Conservation (phyloP, 768 basidiomycete genomes). For the Pleurotus tuber-regium region DNA sequence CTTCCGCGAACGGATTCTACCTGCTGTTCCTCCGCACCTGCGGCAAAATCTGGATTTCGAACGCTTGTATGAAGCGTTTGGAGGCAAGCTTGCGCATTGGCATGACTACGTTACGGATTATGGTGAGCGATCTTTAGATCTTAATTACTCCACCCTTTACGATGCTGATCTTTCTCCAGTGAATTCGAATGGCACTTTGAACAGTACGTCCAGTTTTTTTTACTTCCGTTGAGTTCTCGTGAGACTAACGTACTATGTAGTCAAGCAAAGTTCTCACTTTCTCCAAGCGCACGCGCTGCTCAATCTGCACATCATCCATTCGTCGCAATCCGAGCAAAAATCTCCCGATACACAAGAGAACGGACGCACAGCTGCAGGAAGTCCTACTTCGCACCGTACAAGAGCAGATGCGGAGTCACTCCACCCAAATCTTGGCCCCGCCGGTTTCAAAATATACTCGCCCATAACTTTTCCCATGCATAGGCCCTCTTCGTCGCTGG, state of each 20-base stretch:
- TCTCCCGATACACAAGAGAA: slow-evolving; percentile 30
- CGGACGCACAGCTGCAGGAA: slow-evolving; percentile 26
- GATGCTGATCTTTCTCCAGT: slow-evolving; percentile 36
- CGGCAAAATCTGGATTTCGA: slow-evolving; percentile 63
- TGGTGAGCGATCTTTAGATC: slow-evolving; percentile 33
- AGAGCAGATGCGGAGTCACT: slow-evolving; percentile 40
- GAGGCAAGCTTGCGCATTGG: slow-evolving; percentile 84
- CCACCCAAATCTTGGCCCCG: slow-evolving; percentile 57
- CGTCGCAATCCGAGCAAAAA: slow-evolving; percentile 48
- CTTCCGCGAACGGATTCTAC: slow-evolving; percentile 62
- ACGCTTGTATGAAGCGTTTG: slow-evolving; percentile 72
- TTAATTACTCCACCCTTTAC: not conserved
- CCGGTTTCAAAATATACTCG: slow-evolving; percentile 62
- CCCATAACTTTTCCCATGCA: slow-evolving; percentile 31
- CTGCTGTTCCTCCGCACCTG: slow-evolving; percentile 67
- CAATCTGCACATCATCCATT: slow-evolving; percentile 86
- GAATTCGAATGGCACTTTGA: slow-evolving; percentile 68
- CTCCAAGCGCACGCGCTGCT: slow-evolving; percentile 81
- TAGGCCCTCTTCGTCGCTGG: slow-evolving; percentile 4
- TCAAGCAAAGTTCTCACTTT: slow-evolving; percentile 79
- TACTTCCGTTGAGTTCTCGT: not conserved
- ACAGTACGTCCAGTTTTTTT: slow-evolving; percentile 51
- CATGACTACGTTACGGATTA: slow-evolving; percentile 78
- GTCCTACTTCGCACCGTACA: slow-evolving; percentile 24
- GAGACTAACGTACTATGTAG: slow-evolving; percentile 31